Conservation (phyloP, 495 filamentous ascomycete genomes). For the Beverwykella pulmonaria region DNA sequence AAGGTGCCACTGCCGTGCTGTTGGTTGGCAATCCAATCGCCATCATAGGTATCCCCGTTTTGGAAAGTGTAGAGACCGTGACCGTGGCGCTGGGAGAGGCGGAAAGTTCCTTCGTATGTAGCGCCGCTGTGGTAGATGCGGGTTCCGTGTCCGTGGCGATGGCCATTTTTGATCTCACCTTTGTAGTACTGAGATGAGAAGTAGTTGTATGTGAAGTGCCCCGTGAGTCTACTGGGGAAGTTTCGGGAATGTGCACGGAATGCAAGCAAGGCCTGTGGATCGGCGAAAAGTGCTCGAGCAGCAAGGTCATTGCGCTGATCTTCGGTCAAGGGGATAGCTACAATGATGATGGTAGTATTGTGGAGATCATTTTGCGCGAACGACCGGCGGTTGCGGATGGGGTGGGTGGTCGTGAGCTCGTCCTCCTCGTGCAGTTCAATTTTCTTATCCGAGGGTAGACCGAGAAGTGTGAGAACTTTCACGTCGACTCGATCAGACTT, state of each 20-base stretch:
- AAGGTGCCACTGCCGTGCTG: conserved; percentile 63
- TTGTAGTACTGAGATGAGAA: conserved; percentile 44
- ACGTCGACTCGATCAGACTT: conserved; percentile 30
- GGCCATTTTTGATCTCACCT: conserved; percentile 38
- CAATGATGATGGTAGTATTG: conserved; percentile 38
- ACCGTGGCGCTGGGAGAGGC: conserved; percentile 54
- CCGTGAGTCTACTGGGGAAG: conserved; percentile 32
- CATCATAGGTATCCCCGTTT: conserved; percentile 65
- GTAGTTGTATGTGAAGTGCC: conserved; percentile 39
- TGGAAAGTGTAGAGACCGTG: conserved; percentile 63
- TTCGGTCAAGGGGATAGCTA: conserved; percentile 25
- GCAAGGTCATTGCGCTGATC: conserved; percentile 29
- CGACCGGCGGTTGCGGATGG: conserved; percentile 28
- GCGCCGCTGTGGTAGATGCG: conserved; percentile 59
- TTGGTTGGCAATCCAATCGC: conserved; percentile 59
- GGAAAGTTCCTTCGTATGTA: conserved; percentile 59
- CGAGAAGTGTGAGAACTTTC: conserved; percentile 29
- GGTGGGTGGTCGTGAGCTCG: conserved; percentile 27
- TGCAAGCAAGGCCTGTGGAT: conserved; percentile 34
- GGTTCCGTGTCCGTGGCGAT: conserved; percentile 49
- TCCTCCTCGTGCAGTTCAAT: conserved; percentile 39
- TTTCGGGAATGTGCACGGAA: conserved; percentile 32
- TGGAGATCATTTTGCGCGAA: conserved; percentile 39
- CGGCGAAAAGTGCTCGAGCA: conserved; percentile 31
- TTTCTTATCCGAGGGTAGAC: conserved; percentile 24